Evolutionary conservation across 176 grass and related monocot genomes (phyloP), one percentile per base, ranked within the genome.

Genomic region (Hordeum marinum): DNA sequence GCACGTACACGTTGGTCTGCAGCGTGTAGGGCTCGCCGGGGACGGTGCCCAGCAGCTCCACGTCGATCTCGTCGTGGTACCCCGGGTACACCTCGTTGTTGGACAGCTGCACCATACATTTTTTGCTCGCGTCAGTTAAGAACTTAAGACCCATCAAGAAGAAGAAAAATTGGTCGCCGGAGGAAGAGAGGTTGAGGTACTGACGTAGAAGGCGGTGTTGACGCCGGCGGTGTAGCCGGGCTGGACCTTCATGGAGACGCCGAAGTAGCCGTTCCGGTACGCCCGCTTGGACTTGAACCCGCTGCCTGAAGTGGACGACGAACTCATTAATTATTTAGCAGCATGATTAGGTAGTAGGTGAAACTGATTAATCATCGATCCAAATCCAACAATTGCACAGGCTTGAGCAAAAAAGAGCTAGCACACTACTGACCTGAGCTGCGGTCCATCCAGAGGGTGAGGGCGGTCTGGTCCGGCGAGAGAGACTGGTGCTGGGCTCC

Each of bases 1-100:
- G 87, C 65, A 97, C 90, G 81, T 97, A 97, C 7, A 97, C 94
- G 72, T 97, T 97, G 4, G 94, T 97, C 88, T 94, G 94, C 76
- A 97, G 85, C 26, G 92, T 92, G 86, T 92, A 94, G 1, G 94
- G 94, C 85, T 90, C 88, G 7, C 94, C 94, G 5, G 90, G 92
- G 14, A 94, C 72, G 0, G 92, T 97, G 60, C 94, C 92, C 23
- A 94, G 67, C 18, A 97, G 93, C 81, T 97, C 94, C 3, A 97
- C 67, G 92, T 97, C 94, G 55, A 97, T 85, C 78, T 97, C 94
- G 62, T 97, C 94, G 26, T 94, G 94, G 52, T 85, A 77, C 8
- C 94, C 94, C 0, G 92, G 94, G 86, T 94, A 92, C 8, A 79
- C 20, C 81, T 94, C 79, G 29, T 85, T 76, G 81, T 97, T 94